These are phyloP conservation scores for Saccharomyces jurei DNA, from an alignment of 805 yeast species.

Conservation along the genomic window DNA sequence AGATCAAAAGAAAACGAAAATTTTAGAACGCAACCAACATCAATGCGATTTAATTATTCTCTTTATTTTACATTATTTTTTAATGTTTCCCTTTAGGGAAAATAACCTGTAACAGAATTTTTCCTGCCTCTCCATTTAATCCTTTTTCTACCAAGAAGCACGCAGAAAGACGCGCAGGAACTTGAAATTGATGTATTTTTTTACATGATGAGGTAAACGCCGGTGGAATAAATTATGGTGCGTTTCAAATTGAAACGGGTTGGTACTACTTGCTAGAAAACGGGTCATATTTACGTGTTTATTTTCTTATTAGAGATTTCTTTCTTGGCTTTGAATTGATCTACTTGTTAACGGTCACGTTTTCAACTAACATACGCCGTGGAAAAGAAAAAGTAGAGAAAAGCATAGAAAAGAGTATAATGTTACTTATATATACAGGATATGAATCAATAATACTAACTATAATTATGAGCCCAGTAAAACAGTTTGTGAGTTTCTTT, in stretches of 20 bases:
- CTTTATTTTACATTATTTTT: neutral
- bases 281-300: neutral
- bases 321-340: neutral
- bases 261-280: neutral
- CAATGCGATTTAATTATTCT: neutral
- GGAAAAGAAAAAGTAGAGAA: neutral
- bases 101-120: neutral
- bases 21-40: neutral
- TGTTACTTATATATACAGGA: neutral
- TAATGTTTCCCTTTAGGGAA: neutral
- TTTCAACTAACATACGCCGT: neutral
- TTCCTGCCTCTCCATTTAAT: neutral
- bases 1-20: neutral
- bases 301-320: neutral
- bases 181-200: neutral
- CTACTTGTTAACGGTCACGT: neutral
- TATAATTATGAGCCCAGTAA: neutral
- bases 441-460: constrained; percentile 1
- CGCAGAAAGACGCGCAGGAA: neutral
- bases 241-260: neutral
- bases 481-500: neutral
- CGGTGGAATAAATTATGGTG: neutral
- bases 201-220: neutral
- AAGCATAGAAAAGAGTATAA: neutral
- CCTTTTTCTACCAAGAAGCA: neutral